Percentiles rank a stretch among this genome's conserved stretches.
Conservation (phyloP, 2,329 filamentous ascomycete genomes). For the Aspergillus uvarum region DNA sequence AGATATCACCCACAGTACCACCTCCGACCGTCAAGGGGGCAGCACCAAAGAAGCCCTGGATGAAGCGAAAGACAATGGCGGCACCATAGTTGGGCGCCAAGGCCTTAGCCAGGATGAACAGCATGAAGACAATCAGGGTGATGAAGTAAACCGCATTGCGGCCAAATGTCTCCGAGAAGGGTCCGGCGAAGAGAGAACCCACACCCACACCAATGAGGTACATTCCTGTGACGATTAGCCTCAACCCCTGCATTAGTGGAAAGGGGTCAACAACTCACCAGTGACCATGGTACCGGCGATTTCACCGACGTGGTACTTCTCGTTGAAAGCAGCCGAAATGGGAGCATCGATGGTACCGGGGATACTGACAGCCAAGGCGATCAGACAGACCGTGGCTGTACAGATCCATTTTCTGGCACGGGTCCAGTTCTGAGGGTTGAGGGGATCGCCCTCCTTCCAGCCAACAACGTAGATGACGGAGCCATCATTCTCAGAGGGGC, state of each 20-base stretch:
- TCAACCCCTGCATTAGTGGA: neutral
- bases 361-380: neutral
- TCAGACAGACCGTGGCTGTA: neutral
- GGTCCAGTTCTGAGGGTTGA: neutral
- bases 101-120: constrained; percentile 2
- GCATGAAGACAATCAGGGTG: neutral
- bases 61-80: constrained; percentile 1
- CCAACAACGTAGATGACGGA: neutral
- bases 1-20: constrained; percentile 2
- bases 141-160: constrained; percentile 1
- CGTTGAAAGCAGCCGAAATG: neutral
- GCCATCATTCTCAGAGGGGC: neutral
- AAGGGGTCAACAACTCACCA: neutral
- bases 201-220: constrained; percentile 1
- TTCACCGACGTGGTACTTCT: neutral
- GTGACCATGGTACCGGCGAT: constrained; percentile 1
- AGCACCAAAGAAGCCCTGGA: neutral
- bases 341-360: constrained; percentile 3
- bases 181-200: constrained; percentile 3
- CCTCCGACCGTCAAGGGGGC: neutral
- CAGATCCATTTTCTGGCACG: constrained; percentile 1
- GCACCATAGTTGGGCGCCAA: neutral
- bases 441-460: neutral
- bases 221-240: neutral
- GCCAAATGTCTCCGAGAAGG: constrained; percentile 3